Evolutionary conservation across 805 yeast genomes (phyloP), one percentile per base, ranked within the genome.

Genomic region (Ascoidea rubescens): DNA sequence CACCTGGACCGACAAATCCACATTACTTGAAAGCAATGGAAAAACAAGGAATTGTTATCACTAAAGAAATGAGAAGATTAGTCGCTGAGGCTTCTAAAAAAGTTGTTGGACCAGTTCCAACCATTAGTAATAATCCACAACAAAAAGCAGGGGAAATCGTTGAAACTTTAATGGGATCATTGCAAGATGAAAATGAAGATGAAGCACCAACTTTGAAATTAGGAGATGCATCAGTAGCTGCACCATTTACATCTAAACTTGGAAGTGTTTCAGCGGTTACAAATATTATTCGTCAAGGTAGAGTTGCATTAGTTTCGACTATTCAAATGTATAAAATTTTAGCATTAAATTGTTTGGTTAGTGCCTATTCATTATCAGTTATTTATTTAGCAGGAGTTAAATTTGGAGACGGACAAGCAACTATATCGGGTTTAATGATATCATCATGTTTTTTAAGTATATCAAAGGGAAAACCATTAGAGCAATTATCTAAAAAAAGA

Each of bases 181-280:
- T 69, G 58, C 67, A 67, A 51, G 84, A 81, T n/a, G 69, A 70
- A 51, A 87, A 80, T 37, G 83, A 78, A 49, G 74, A 65, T 37
- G 97, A 91, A 59, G 95, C 95, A 0, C 99, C 99, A 54, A 80
- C 84, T 48, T 77, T 93, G 71, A 93, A 93, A 67, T 74, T 93
- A 52, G 99, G 99, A 61, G 99, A 93, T 70, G 99, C 99, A 12
- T 90, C 97, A 30, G 96, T 95, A 62, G 99, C 99, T 52, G 99
- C 99, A 42, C 99, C 99, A 48, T 88, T 93, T 67, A 93, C 99
- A 17, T 90, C 98, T 30, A 93, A 93, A 66, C 77, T 93, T 58
- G 80, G 96, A 31, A 86, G 84, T 62, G 99, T 93, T 37, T 78
- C 90, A 52, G 84, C 99, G 52, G 96, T 93, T 52, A 86, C 96